These are phyloP conservation scores for Penicillium riverlandense DNA, from an alignment of 495 filamentous ascomycete genomes.

Conservation along the genomic window DNA sequence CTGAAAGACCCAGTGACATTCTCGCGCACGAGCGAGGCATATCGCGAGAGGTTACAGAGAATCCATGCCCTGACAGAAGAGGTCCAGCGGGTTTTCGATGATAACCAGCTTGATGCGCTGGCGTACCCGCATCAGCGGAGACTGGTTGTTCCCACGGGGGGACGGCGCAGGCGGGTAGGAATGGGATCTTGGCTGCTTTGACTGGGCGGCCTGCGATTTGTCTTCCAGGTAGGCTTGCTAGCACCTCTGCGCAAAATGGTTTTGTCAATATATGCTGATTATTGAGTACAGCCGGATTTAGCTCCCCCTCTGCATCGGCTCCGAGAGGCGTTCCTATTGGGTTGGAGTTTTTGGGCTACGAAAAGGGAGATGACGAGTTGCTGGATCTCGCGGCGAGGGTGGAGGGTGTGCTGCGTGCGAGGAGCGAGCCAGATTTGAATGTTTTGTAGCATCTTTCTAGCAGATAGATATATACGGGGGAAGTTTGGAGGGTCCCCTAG, in stretches of 20 bases:
- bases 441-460: constrained; percentile 21
- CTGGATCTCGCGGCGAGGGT: constrained; percentile 41
- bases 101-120: constrained; percentile 45
- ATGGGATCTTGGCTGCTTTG: constrained; percentile 58
- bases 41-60: constrained; percentile 27
- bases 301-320: constrained; percentile 35
- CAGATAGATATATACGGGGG: background rate
- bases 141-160: constrained; percentile 51
- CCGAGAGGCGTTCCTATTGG: constrained; percentile 53
- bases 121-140: constrained; percentile 63
- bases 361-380: constrained; percentile 45
- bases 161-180: constrained; percentile 49
- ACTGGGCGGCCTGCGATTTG: constrained; percentile 58
- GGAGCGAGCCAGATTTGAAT: constrained; percentile 37
- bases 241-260: background rate
- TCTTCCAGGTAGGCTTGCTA: constrained; percentile 34
- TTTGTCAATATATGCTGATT: background rate
- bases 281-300: constrained; percentile 31
- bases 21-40: constrained; percentile 38
- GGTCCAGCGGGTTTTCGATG: constrained; percentile 39
- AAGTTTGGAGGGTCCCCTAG: background rate
- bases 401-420: constrained; percentile 33
- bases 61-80: constrained; percentile 42
- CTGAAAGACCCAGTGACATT: constrained; percentile 15
- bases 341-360: constrained; percentile 54